Evolutionary conservation across 192 early-diverging fungal genomes (phyloP).

Genomic region (Spinellus fusiger): DNA sequence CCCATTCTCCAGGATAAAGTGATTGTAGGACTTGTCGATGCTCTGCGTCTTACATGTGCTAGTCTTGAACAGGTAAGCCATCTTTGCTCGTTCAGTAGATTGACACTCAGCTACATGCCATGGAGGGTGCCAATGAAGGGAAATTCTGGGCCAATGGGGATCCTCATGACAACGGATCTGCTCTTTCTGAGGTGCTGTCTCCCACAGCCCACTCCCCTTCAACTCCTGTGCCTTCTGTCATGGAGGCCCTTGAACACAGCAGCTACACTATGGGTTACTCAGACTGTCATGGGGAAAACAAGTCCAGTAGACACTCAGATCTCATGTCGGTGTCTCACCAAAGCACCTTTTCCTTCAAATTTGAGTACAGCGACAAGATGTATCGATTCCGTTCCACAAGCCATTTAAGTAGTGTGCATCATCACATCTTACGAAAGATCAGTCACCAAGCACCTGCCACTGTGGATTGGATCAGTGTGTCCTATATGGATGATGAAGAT

Average conservation of each 20-base stretch:
- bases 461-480: constrained; percentile 32
- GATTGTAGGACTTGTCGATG: constrained; percentile 69
- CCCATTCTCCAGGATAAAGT: constrained; percentile 53
- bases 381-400: constrained; percentile 63
- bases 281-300: constrained; percentile 5
- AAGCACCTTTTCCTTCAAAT: constrained; percentile 51
- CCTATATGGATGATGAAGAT: constrained; percentile 83
- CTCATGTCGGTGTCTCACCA: constrained; percentile 20
- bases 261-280: not conserved
- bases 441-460: constrained; percentile 29
- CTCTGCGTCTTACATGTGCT: constrained; percentile 68
- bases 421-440: constrained; percentile 36
- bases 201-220: constrained; percentile 33
- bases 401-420: too few relatives aligned
- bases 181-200: constrained; percentile 20
- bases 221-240: constrained; percentile 28
- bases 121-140: constrained; percentile 36
- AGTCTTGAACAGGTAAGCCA: constrained; percentile 61
- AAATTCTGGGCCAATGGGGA: constrained; percentile 69
- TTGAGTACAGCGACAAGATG: constrained; percentile 49
- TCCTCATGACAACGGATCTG: too few relatives aligned
- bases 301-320: constrained; percentile 7
- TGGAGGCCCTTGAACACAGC: constrained; percentile 46
- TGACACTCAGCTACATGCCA: constrained; percentile 12
- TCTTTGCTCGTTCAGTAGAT: not conserved